Evolutionary conservation across 306 rosid genomes (phyloP).

Genomic region (Malus sieversii): DNA sequence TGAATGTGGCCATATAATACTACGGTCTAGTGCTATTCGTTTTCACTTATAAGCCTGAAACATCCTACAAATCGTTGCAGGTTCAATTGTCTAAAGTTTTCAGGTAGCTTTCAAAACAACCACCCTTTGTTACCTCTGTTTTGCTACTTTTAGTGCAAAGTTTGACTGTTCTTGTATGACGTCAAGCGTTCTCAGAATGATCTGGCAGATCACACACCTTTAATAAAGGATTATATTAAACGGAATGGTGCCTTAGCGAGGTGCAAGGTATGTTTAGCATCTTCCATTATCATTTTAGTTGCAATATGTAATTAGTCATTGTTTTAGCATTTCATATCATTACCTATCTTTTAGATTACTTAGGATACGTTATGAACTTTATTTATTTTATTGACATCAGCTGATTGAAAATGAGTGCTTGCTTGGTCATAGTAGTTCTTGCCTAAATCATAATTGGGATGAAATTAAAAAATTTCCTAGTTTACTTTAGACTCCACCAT

Average conservation of each 20-base stretch:
- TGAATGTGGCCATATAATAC: too few relatives aligned
- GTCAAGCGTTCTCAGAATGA: constrained; percentile 34
- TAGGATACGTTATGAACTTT: not conserved
- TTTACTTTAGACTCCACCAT: not conserved
- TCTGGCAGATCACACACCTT: constrained; percentile 21
- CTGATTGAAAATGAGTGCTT: not conserved
- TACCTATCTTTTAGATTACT: not conserved
- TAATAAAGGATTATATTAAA: constrained; percentile 40
- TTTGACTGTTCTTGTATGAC: constrained; percentile 23
- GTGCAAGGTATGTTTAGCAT: constrained; percentile 34
- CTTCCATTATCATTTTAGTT: not conserved
- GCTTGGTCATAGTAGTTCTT: not conserved
- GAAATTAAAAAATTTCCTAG: not conserved
- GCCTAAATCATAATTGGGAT: not conserved
- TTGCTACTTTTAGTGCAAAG: not conserved
- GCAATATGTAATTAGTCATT: constrained; percentile 4
- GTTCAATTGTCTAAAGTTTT: constrained; percentile 24
- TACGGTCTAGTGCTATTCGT: too few relatives aligned
- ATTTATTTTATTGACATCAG: not conserved
- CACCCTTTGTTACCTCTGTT: not conserved
- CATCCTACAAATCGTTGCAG: constrained; percentile 28
- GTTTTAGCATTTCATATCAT: not conserved
- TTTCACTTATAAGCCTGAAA: not conserved
- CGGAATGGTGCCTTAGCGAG: constrained; percentile 36
- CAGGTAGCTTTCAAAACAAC: constrained; percentile 23